Percentiles rank a stretch among this genome's conserved stretches.
Evolutionary conservation across 2,329 filamentous ascomycete genomes (phyloP).

Genomic region (Aspergillus calidoustus): DNA sequence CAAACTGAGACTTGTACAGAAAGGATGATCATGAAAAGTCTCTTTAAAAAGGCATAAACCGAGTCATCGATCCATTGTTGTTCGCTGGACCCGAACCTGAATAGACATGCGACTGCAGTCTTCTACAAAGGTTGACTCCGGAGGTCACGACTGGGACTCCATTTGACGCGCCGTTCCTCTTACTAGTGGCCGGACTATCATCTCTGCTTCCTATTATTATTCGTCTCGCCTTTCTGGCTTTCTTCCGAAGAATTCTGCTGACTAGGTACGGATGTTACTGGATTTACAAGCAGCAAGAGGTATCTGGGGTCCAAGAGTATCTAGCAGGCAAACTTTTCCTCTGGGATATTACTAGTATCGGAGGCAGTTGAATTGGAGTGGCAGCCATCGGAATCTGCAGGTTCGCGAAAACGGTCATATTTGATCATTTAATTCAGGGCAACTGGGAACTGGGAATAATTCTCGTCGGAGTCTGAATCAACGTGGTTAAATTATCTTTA

Average conservation of each 20-base stretch:
- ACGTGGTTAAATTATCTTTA: constrained; percentile 5
- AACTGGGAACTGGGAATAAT: constrained; percentile 8
- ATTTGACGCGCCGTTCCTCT: constrained; percentile 17
- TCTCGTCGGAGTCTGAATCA: constrained; percentile 12
- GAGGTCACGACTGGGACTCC: constrained; percentile 12
- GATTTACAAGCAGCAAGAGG: background rate
- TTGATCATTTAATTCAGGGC: constrained; percentile 10
- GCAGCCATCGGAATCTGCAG: constrained; percentile 12
- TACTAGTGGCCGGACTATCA: constrained; percentile 26
- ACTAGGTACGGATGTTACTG: constrained; percentile 6
- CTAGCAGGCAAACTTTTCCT: constrained; percentile 1
- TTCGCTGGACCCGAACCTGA: background rate
- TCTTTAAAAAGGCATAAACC: background rate
- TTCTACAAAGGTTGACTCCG: background rate
- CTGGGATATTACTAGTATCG: background rate
- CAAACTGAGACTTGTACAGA: background rate
- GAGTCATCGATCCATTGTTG: background rate
- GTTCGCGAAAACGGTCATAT: constrained; percentile 13
- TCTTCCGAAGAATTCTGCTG: constrained; percentile 18
- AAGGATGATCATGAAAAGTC: background rate
- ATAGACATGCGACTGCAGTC: background rate
- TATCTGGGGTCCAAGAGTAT: constrained; percentile 13
- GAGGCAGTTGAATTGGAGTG: constrained; percentile 4
- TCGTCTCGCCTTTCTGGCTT: constrained; percentile 17
- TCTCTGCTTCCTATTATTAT: constrained; percentile 25